Conservation (phyloP, 2,329 filamentous ascomycete genomes). For the Dactylellina parvicollis region DNA sequence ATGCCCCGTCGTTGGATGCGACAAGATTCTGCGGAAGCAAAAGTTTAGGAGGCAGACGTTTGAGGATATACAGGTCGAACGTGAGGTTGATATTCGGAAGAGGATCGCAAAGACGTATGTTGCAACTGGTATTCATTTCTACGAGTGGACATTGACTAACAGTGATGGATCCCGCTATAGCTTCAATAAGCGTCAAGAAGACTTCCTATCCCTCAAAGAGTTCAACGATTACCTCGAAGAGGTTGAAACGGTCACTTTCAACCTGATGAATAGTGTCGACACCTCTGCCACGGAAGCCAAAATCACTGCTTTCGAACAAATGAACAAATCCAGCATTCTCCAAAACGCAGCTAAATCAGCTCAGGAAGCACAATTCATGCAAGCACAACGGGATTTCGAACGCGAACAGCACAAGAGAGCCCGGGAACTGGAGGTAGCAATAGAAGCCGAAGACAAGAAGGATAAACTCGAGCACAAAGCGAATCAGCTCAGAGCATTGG, state of each 20-base stretch:
- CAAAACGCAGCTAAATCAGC: conserved; percentile 68
- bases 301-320: conserved; percentile 73
- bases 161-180: conserved; percentile 63
- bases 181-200: conserved; percentile 88
- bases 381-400: conserved; percentile 68
- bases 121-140: not conserved
- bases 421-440: conserved; percentile 59
- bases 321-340: conserved; percentile 76
- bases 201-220: conserved; percentile 83
- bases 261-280: conserved; percentile 78
- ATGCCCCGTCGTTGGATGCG: conserved; percentile 89
- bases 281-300: conserved; percentile 68
- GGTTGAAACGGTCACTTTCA: conserved; percentile 88
- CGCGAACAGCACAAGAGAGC: conserved; percentile 72
- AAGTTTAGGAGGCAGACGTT: conserved; percentile 91
- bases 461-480: conserved; percentile 72
- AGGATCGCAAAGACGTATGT: conserved; percentile 73
- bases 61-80: conserved; percentile 84
- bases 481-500: conserved; percentile 76
- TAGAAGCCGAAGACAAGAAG: conserved; percentile 70
- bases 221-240: conserved; percentile 96
- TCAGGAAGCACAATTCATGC: conserved; percentile 68
- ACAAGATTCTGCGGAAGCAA: conserved; percentile 82
- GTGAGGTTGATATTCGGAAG: conserved; percentile 89
- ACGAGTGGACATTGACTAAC: conserved; percentile 8